Base-by-base conservation (phyloP, 257 asterid genomes). In the Rehmannia glutinosa region DNA sequence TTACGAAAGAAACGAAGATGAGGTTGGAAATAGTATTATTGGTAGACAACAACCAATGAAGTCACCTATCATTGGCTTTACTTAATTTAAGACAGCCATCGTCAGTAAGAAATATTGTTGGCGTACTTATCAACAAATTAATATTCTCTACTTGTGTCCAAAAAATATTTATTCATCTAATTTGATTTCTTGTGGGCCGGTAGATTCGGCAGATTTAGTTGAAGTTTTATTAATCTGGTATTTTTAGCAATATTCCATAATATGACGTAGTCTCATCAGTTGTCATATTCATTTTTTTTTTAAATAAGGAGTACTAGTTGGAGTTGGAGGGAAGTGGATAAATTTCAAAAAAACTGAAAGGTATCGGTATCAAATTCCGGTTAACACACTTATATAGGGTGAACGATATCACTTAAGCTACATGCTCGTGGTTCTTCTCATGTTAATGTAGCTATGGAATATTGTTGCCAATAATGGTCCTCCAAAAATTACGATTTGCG, bases 1-100 rank as follows among this genome's bases (percentile, higher is more conserved):
- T 30, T 32, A 64, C 1, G 43, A 43, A 64, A 35, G 21, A 41
- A 38, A 27, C 25, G 46, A 27, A 6, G 51, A 73, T 25, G 67
- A 47, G 49, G 24, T 12, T 11, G 64, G 47, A 10, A n/a, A n/a
- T n/a, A 28, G 24, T 19, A 25, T 10, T 58, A 3, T 62, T 28
- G 70, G 53, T 53, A 27, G 60, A 36, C 24, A 51, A 25, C 68
- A 6, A 53, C 69, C 35, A 20, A 33, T 64, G 63, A 69, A 17
- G 69, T 75, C 75, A 69, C 59, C 76, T 19, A 4, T 55, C 53
- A 30, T 68, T 57, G 68, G 33, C 63, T 54, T 47, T 43, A 27
- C 12, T 55, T 1, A 16, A 23, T 43, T 45, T 59, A 51, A 60
- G 53, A 20, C 28, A 23, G 6, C 4, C 13, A 23, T 3, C 30